phyloP scores from a whole-genome alignment of 148 eudicot genomes.

The Camellia lanceoleosa region DNA sequence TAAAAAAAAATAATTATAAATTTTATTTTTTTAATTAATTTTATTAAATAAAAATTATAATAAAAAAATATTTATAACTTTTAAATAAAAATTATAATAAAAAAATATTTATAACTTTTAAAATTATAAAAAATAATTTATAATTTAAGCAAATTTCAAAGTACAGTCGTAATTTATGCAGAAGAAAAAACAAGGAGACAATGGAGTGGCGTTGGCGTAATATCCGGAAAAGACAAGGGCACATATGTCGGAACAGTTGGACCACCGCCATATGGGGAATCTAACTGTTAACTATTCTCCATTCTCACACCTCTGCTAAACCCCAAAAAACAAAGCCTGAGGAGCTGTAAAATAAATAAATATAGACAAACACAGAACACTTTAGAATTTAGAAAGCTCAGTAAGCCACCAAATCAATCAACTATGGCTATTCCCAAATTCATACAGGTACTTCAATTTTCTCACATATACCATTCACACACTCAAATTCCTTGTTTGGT shows the following conservation, averaged over 20 bases:
- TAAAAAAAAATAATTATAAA: too few relatives aligned
- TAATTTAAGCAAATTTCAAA: too few relatives aligned
- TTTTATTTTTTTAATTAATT: too few relatives aligned
- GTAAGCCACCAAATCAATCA: neutral
- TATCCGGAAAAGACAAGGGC: neutral
- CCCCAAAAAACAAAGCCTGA: neutral
- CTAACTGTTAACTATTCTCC: neutral
- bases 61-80: too few relatives aligned
- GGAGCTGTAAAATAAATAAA: neutral
- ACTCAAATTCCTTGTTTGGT: conserved; percentile 1
- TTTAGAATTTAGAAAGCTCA: neutral
- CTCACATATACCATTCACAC: neutral
- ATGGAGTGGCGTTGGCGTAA: too few relatives aligned
- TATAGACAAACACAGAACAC: neutral
- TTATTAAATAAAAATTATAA: too few relatives aligned
- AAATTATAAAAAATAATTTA: too few relatives aligned
- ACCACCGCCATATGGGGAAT: neutral
- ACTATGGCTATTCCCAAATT: neutral
- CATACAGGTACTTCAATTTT: neutral
- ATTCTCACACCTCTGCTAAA: neutral
- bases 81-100: too few relatives aligned
- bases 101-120: too few relatives aligned
- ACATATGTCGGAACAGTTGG: neutral
- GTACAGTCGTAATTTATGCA: too few relatives aligned
- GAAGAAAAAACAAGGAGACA: too few relatives aligned